Evolutionary conservation across 768 basidiomycete genomes (phyloP), one percentile per base, ranked within the genome.

Genomic region (Lactifluus subvellereus): DNA sequence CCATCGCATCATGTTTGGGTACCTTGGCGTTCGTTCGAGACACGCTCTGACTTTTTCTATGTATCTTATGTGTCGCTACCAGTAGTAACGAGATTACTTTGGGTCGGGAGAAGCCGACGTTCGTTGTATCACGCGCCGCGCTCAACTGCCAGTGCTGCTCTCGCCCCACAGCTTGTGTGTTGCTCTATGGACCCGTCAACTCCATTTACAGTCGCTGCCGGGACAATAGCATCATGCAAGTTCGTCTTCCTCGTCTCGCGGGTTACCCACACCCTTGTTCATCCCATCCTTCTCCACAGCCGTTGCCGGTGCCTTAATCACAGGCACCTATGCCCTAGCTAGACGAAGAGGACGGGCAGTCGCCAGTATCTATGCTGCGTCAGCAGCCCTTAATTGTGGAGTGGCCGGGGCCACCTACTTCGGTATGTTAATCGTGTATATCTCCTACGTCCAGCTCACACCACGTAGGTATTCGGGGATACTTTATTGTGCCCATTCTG

Each of bases 381-480:
- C 84, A 42, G 82, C 91, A 61, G 86, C 84, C 18, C 65, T 89
- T 22, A 94, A 94, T 70, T 84, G 85, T 51, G 85, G 84, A 27
- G 75, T 92, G 18, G 86, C 83, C 10, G 85, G 88, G 6, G 78
- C 83, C 9, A 81, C 85, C 0, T 94, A 94, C 75, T 94, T 94
- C 73, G 80, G 93, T 93, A 62, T 58, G 87, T 76, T 35, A 10
- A 14, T 10, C 37, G 10, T 6, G 62, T 53, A 30, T 4, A 38
- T 49, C 47, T 43, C 54, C 8, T 37, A 42, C 43, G 9, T 11
- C 48, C 47, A 22, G 18, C 49, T 59, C 16, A 27, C 59, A 32
- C 66, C 18, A 51, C 56, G 16, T 66, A 94, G 93, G 83, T 61
- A 71, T 88, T 57, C 83, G 91, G 63, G 93, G 94, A 78, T 90